These are phyloP conservation scores for Trifolium pratense DNA, from an alignment of 306 rosid species.

Conservation along the genomic window DNA sequence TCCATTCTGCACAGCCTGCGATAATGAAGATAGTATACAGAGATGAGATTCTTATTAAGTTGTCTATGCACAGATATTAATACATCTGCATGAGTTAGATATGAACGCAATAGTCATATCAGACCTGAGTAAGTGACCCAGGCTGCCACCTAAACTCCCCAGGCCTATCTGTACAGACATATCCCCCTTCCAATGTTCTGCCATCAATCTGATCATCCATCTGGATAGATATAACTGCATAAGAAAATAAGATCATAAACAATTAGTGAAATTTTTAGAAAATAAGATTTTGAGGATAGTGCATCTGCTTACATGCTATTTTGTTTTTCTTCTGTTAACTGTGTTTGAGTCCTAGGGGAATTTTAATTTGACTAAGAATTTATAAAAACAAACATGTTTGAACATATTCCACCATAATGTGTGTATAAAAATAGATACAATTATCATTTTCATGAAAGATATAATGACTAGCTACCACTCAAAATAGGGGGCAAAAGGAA, in stretches of 20 bases:
- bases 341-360: conserved; percentile 13
- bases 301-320: conserved; percentile 9
- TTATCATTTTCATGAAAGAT: conserved; percentile 5
- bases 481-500: not conserved
- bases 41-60: not conserved
- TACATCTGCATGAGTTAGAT: conserved; percentile 19
- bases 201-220: conserved; percentile 97
- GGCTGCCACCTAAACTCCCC: conserved; percentile 99
- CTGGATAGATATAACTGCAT: conserved; percentile 80
- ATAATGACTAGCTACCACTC: conserved; percentile 13
- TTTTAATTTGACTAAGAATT: conserved; percentile 6
- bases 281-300: not conserved
- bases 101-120: conserved; percentile 30
- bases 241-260: conserved; percentile 33
- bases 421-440: not conserved
- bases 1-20: conserved; percentile 84
- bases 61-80: conserved; percentile 11
- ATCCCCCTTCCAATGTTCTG: conserved; percentile 80
- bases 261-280: too few species aligned
- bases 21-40: conserved; percentile 15
- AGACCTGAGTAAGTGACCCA: conserved; percentile 94
- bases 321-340: not conserved
- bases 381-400: not conserved
- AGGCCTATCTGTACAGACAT: conserved; percentile 82
- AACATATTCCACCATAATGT: conserved; percentile 11